Evolutionary conservation across 352 stramenopile genomes (phyloP), one percentile per base, ranked within the genome.

Genomic region (Phytopythium kandeliae): DNA sequence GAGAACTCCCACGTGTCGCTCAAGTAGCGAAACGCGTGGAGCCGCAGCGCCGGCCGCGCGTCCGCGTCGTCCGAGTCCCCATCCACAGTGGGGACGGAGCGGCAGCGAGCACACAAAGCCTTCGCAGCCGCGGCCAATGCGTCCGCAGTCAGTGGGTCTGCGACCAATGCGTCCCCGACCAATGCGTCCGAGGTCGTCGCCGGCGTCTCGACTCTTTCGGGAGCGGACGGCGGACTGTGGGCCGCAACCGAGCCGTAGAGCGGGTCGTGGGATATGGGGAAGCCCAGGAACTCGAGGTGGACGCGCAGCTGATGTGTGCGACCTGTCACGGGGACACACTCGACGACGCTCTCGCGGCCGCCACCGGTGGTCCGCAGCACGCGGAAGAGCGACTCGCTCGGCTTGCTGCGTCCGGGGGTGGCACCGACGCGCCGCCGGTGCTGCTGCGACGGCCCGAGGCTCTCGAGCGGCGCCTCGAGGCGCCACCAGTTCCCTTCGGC

Each of bases 281-380:
- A 84, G 6, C 71, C 77, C 21, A 92, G 43, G 47, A 84, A 68
- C 55, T 98, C 85, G 21, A 98, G 71, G 59, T 98, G 96, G 1
- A 98, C 69, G 26, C 96, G 85, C 61, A 98, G 97, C 69, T 98
- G 95, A 67, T 98, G 96, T 6, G 92, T 98, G 10, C 96, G 61
- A 7, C 96, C 96, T 10, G 96, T 98, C 22, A 89, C 62, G 33
- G 95, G 94, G 43, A 86, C 72, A 53, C 84, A 96, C 47, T 97
- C 69, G 10, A 98, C 76, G 38, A 98, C 56, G 35, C 85, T 90
- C 49, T 84, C 55, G 5, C 54, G 49, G 5, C 33, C 21, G 15
- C 60, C 56, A n/a, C 54, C 43, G 33, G 57, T 26, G 45, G 47
- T 58, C 24, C 56, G 9, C 21, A 65, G 31, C n/a, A 25, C n/a